Conservation (phyloP, 257 asterid species). For the Fraxinus cuspidata region DNA sequence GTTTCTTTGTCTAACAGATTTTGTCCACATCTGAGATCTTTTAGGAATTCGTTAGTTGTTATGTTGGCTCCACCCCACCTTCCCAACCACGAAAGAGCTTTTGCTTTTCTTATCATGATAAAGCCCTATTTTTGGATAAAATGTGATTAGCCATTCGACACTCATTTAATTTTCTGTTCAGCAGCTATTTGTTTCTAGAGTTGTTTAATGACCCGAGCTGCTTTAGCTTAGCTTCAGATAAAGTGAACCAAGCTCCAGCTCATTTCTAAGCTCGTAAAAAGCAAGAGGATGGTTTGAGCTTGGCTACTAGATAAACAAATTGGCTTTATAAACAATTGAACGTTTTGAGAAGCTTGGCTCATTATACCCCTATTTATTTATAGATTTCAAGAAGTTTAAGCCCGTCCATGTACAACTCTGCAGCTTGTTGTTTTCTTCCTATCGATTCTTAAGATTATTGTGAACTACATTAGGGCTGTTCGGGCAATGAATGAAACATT, state of each 20-base stretch:
- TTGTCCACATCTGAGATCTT: too few relatives aligned
- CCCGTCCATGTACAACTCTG: background rate
- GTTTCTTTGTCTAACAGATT: too few relatives aligned
- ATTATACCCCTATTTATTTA: background rate
- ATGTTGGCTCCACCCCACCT: background rate
- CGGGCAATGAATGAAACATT: conserved; percentile 92
- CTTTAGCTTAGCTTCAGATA: background rate
- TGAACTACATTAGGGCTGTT: conserved; percentile 69
- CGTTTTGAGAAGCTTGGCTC: background rate
- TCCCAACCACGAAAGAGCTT: too few relatives aligned
- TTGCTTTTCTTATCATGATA: too few relatives aligned
- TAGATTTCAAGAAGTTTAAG: background rate
- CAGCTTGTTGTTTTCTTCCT: background rate
- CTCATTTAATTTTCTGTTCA: background rate
- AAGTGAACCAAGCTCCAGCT: background rate
- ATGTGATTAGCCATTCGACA: background rate
- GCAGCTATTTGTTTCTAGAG: background rate
- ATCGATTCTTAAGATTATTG: conserved; percentile 14
- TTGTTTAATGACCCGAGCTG: background rate
- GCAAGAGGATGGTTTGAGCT: too few relatives aligned
- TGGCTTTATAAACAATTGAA: too few relatives aligned
- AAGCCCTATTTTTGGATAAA: background rate
- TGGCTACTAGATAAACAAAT: background rate
- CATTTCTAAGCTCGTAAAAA: background rate
- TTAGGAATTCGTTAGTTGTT: too few relatives aligned